phyloP scores from a whole-genome alignment of 2,329 filamentous ascomycete genomes.

The Remersonia thermophila region DNA sequence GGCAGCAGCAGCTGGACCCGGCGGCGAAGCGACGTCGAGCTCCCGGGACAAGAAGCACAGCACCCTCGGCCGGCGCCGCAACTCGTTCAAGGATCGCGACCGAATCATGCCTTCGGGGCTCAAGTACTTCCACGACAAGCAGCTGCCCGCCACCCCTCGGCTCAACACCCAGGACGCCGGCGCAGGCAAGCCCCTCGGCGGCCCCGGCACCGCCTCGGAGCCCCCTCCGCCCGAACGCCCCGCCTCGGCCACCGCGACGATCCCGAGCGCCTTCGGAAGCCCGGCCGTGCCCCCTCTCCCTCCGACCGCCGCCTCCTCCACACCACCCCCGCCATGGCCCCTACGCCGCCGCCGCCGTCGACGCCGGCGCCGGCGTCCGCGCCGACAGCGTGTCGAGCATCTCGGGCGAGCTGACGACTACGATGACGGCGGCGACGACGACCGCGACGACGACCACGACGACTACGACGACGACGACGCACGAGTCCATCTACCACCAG shows the following conservation, averaged over 20 bases:
- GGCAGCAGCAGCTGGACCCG: slow-evolving; percentile 3
- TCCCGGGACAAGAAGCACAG: slow-evolving; percentile 2
- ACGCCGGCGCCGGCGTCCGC: slow-evolving; percentile 22
- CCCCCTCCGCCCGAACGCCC: slow-evolving; percentile 16
- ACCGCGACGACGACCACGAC: too few species aligned
- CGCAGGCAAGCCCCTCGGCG: slow-evolving; percentile 3
- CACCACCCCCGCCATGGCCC: slow-evolving; percentile 25
- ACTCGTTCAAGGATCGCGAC: slow-evolving; percentile 4
- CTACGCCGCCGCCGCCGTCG: slow-evolving; percentile 15
- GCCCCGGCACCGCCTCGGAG: slow-evolving; percentile 13
- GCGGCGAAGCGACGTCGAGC: too few species aligned
- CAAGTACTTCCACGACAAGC: slow-evolving; percentile 19
- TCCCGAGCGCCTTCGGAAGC: slow-evolving; percentile 4
- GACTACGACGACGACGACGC: too few species aligned
- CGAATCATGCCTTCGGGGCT: slow-evolving; percentile 7
- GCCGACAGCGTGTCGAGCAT: slow-evolving; percentile 36
- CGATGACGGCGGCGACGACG: too few species aligned
- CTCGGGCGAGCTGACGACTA: slow-evolving; percentile 31
- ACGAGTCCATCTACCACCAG: slow-evolving; percentile 18
- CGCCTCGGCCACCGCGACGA: slow-evolving; percentile 10
- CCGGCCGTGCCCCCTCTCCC: slow-evolving; percentile 10
- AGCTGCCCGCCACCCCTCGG: slow-evolving; percentile 19
- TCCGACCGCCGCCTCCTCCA: slow-evolving; percentile 16
- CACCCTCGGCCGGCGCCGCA: not conserved
- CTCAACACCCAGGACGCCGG: slow-evolving; percentile 14